These are phyloP conservation scores for Leptodermis oblonga DNA, from an alignment of 257 asterid genomes.

Conservation along the genomic window DNA sequence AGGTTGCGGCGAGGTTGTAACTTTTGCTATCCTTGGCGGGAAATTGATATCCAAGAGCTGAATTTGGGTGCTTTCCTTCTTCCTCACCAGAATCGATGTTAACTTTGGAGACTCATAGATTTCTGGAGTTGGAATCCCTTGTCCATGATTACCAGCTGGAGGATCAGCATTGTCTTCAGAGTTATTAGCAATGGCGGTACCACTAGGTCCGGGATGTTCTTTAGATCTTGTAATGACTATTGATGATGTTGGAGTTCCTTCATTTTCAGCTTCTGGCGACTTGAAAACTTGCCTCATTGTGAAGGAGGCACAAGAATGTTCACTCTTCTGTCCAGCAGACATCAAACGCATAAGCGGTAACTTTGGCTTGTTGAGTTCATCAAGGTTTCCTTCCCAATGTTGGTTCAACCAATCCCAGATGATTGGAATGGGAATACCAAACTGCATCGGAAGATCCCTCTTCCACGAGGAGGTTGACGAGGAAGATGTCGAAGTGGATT, in stretches of 20 bases:
- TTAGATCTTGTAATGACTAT: conserved; percentile 29
- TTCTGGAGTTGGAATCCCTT: conserved; percentile 76
- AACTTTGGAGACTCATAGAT: conserved; percentile 68
- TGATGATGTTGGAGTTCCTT: conserved; percentile 55
- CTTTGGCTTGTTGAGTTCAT: conserved; percentile 89
- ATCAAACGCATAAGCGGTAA: conserved; percentile 72
- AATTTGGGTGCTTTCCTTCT: conserved; percentile 48
- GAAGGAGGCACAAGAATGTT: conserved; percentile 89
- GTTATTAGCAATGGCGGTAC: conserved; percentile 30
- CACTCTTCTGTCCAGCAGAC: conserved; percentile 94
- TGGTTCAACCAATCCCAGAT: conserved; percentile 94
- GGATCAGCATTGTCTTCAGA: conserved; percentile 40
- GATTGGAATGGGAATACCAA: conserved; percentile 90
- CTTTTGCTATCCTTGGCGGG: conserved; percentile 57
- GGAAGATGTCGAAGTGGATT: conserved; percentile 73
- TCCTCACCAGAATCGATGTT: conserved; percentile 46
- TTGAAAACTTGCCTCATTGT: conserved; percentile 84
- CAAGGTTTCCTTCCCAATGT: conserved; percentile 95
- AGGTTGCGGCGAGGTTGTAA: conserved; percentile 38
- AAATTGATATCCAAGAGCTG: conserved; percentile 90
- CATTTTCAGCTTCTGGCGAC: conserved; percentile 55
- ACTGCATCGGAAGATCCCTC: conserved; percentile 72
- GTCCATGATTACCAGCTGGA: conserved; percentile 36
- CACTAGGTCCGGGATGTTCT: conserved; percentile 47
- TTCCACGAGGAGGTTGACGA: conserved; percentile 80